These are phyloP conservation scores for Salicornia ramosissima DNA, from an alignment of 148 eudicot genomes.

Conservation along the genomic window DNA sequence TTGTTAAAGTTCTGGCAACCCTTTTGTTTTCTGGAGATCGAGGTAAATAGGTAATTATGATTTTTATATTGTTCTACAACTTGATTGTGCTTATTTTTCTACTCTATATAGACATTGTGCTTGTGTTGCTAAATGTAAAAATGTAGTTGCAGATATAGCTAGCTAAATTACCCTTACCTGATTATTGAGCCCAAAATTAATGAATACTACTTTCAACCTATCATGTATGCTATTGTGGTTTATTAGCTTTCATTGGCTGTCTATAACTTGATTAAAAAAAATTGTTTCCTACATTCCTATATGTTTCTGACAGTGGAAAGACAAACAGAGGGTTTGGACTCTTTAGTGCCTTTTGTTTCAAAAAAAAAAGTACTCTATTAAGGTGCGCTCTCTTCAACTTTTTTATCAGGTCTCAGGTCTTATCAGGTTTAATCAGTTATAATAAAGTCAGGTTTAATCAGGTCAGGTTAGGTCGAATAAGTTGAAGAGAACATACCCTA, in stretches of 20 bases:
- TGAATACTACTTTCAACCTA: no score
- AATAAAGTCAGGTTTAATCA: no score
- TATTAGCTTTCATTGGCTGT: not conserved
- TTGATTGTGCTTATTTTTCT: not conserved
- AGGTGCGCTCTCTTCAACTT: no score
- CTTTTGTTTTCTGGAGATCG: not conserved
- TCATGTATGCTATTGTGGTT: conserved; percentile 5
- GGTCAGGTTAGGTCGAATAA: no score
- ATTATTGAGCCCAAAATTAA: not conserved
- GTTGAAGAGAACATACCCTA: no score
- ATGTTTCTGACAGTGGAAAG: conserved; percentile 23
- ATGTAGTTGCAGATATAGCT: not conserved
- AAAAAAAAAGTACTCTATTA: no score
- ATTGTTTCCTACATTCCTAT: conserved; percentile 19
- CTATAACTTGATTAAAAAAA: not conserved
- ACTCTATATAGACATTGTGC: not conserved
- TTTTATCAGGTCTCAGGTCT: no score
- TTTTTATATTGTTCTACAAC: not conserved
- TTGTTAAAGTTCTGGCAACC: not conserved
- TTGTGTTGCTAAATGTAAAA: not conserved
- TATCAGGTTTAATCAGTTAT: no score
- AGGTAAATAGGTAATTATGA: conserved; percentile 6
- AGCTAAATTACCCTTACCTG: not conserved
- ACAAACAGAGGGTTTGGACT: conserved; percentile 17
- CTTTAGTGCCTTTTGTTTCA: no score